Conservation (phyloP, 768 basidiomycete species). For the Mycena pura region DNA sequence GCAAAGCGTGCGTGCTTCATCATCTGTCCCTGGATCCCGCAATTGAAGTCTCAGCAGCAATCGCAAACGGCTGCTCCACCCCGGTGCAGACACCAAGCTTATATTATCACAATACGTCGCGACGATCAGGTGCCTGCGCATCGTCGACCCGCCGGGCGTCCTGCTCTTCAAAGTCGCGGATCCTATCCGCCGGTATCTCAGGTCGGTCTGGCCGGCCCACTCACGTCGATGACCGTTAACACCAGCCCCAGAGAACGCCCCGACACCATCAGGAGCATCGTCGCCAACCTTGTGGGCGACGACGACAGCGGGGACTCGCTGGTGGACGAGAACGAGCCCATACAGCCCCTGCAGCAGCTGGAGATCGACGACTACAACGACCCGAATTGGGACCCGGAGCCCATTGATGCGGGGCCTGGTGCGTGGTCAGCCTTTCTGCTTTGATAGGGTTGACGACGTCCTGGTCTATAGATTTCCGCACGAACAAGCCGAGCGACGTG, state of each 20-base stretch:
- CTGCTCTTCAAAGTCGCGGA: conserved; percentile 93
- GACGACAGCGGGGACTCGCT: conserved; percentile 81
- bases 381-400: conserved; percentile 95
- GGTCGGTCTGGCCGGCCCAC: conserved; percentile 47
- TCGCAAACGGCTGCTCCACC: conserved; percentile 87
- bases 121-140: conserved; percentile 88
- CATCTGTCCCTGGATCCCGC: background rate
- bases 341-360: conserved; percentile 73
- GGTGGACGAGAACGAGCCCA: conserved; percentile 84
- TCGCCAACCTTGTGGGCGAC: conserved; percentile 88
- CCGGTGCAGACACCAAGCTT: conserved; percentile 92
- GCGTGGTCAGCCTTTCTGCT: conserved; percentile 25
- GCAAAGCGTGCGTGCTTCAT: conserved; percentile 70
- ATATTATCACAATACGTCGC: conserved; percentile 91
- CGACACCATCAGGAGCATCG: conserved; percentile 94
- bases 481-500: conserved; percentile 90
- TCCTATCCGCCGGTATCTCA: conserved; percentile 87
- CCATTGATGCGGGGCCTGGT: conserved; percentile 96
- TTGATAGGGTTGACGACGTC: too few relatives aligned
- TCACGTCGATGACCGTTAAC: background rate
- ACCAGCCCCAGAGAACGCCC: conserved; percentile 67
- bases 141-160: conserved; percentile 92
- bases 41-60: conserved; percentile 57
- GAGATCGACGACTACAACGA: conserved; percentile 90
- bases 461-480: conserved; percentile 78